These are phyloP conservation scores for Brassica rapa DNA, from an alignment of 345 rosid species.

Conservation along the genomic window DNA sequence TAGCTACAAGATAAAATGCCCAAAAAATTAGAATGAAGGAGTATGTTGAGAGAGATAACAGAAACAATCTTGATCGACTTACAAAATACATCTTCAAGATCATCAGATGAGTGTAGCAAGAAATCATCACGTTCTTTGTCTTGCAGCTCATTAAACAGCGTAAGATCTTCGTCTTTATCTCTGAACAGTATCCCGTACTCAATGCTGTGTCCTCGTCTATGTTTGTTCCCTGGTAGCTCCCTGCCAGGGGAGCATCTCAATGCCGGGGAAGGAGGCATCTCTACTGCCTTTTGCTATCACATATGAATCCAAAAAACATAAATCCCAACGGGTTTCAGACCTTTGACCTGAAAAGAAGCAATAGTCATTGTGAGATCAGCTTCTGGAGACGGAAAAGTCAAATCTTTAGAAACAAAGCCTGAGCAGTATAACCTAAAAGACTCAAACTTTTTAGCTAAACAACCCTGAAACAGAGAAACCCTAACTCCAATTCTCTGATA, in stretches of 20 bases:
- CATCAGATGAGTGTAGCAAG: slow-evolving; percentile 78
- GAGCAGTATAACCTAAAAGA: slow-evolving; percentile 19
- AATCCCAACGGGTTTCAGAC: background rate
- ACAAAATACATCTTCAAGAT: slow-evolving; percentile 85
- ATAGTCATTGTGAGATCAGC: slow-evolving; percentile 18
- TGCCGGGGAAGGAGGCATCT: slow-evolving; percentile 94
- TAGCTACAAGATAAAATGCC: slow-evolving; percentile 50
- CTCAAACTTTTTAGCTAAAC: background rate
- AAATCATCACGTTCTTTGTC: slow-evolving; percentile 77
- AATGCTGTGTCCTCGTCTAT: slow-evolving; percentile 72
- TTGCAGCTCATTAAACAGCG: slow-evolving; percentile 87
- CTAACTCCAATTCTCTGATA: slow-evolving; percentile 15
- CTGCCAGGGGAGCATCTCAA: slow-evolving; percentile 76
- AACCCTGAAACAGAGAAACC: slow-evolving; percentile 20
- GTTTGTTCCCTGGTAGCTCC: slow-evolving; percentile 59
- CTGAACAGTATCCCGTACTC: slow-evolving; percentile 63
- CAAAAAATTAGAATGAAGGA: slow-evolving; percentile 19
- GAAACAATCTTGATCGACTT: slow-evolving; percentile 41
- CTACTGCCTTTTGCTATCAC: slow-evolving; percentile 21
- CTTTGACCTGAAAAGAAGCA: slow-evolving; percentile 23
- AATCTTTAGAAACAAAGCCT: slow-evolving; percentile 14
- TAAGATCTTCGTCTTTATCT: slow-evolving; percentile 89
- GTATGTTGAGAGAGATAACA: slow-evolving; percentile 6
- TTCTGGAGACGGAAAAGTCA: slow-evolving; percentile 26
- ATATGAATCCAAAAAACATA: background rate